phyloP scores from a whole-genome alignment of 106 monocot species.

The Posidonia australis region DNA sequence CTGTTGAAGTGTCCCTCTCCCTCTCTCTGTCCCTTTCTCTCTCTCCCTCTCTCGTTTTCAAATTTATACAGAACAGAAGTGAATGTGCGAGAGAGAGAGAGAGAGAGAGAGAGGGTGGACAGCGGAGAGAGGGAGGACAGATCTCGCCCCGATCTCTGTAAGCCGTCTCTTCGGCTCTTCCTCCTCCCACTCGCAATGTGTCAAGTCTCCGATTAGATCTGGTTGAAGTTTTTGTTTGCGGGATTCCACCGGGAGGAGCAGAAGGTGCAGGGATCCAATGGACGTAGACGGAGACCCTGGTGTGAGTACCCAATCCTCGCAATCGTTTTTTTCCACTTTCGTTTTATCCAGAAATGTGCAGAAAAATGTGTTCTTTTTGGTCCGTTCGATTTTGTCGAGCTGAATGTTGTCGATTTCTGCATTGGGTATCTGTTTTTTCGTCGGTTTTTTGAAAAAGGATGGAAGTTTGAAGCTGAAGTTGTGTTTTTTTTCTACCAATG shows the following conservation, averaged over 20 bases:
- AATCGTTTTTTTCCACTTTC: too few species aligned
- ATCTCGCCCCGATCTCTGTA: not conserved
- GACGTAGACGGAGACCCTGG: not conserved
- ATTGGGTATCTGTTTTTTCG: too few species aligned
- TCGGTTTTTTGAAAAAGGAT: too few species aligned
- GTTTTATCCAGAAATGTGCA: too few species aligned
- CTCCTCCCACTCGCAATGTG: not conserved
- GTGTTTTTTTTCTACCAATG: too few species aligned
- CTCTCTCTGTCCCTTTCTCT: not conserved
- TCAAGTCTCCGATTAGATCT: not conserved
- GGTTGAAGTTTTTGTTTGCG: not conserved
- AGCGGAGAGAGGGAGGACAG: not conserved
- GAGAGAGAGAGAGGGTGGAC: not conserved
- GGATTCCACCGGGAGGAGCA: too few species aligned
- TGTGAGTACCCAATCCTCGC: too few species aligned
- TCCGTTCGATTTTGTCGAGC: not conserved
- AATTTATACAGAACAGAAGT: not conserved
- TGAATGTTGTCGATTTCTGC: not conserved
- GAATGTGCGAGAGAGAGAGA: not conserved
- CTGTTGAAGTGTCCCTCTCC: not conserved
- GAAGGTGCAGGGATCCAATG: too few species aligned
- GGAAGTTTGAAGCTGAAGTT: too few species aligned
- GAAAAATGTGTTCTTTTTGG: not conserved
- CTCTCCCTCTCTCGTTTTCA: not conserved
- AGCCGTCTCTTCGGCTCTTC: too few species aligned